Evolutionary conservation across 2,329 filamentous ascomycete species (phyloP), one percentile per base, ranked within the genome.

Genomic region (Thielaviopsis punctulata): DNA sequence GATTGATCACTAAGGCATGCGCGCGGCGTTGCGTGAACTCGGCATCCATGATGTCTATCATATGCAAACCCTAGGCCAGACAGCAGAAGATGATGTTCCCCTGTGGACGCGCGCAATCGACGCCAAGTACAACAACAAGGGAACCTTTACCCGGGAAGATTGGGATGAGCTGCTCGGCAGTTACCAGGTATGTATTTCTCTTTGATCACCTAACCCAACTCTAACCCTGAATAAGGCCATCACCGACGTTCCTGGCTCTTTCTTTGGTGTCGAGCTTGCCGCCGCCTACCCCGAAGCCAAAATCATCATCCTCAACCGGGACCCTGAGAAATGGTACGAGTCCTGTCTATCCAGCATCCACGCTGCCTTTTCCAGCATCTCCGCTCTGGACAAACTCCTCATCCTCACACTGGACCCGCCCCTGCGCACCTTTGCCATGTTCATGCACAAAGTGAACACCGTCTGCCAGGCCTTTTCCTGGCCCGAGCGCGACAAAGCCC

Each of bases 241-340:
- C 8, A 70, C 71, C 52, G 75, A 75, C 46, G 62, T 77, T 15
- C 78, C 81, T 1, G 66, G 77, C 0, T 67, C 75, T 36, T 81
- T 79, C 58, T 66, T 68, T 58, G 63, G 62, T 48, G 53, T 60
- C 50, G 65, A 68, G 49, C 59, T 68, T 10, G 65, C 66, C 25
- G 60, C 59, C 25, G 43, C 57, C 8, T 63, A 63, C 48, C 63
- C 63, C 4, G 64, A 67, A 12, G 66, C 66, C 48, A 68, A 67
- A 54, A 61, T 67, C 44, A 55, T 68, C 53, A 63, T 68, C 48
- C 59, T 68, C 44, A 67, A 64, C 58, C 65, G 66, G 49, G 66
- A 68, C 47, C 60, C 63, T n/a, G 65, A 68, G 30, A 55, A 56
- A 27, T 68, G 66, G 66, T 68, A 67, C 58, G 52, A 59, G 12